A percentile compares a stretch with the other conserved stretches of the same genome.
Evolutionary conservation across 73 alveolate species (phyloP).

Genomic region (Vitrella brassicaformis): DNA sequence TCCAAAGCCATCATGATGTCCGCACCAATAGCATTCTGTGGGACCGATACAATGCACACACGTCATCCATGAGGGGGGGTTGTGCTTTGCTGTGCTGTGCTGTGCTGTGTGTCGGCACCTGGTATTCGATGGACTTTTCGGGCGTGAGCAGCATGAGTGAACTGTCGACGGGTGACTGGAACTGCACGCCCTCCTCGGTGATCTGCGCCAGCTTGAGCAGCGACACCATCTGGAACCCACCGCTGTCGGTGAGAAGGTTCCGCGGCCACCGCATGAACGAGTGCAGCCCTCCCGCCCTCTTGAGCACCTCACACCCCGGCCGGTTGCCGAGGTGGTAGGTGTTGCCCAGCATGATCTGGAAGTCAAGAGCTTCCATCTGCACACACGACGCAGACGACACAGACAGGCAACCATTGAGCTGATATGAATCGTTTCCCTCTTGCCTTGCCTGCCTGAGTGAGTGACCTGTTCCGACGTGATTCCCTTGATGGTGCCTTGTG

Average conservation of each 20-base stretch:
- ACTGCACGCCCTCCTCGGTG: conserved; percentile 92
- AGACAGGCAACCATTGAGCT: neutral
- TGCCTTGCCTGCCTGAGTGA: conserved; percentile 8
- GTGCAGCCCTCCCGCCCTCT: conserved; percentile 83
- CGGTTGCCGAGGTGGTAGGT: conserved; percentile 95
- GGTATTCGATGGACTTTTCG: conserved; percentile 88
- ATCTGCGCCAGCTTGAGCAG: conserved; percentile 61
- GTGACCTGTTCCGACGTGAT: neutral
- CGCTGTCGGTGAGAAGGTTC: conserved; percentile 95
- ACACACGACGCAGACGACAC: no score
- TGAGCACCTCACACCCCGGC: conserved; percentile 95
- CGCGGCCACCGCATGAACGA: conserved; percentile 82
- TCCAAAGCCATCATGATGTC: conserved; percentile 77
- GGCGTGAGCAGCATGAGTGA: conserved; percentile 90
- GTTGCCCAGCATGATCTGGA: conserved; percentile 85
- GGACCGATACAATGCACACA: conserved; percentile 76
- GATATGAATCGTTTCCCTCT: neutral
- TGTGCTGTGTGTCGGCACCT: no score
- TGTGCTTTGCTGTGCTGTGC: no score
- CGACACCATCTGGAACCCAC: conserved; percentile 99
- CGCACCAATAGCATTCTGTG: conserved; percentile 87
- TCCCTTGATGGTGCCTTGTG: conserved; percentile 27
- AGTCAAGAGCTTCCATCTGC: conserved; percentile 87
- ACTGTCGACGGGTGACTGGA: conserved; percentile 87
- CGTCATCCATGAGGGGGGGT: no score